A percentile compares a stretch with the other conserved stretches of the same genome.
These are phyloP conservation scores for Fistulina hepatica DNA, from an alignment of 1,284 basidiomycete species.

Conservation along the genomic window DNA sequence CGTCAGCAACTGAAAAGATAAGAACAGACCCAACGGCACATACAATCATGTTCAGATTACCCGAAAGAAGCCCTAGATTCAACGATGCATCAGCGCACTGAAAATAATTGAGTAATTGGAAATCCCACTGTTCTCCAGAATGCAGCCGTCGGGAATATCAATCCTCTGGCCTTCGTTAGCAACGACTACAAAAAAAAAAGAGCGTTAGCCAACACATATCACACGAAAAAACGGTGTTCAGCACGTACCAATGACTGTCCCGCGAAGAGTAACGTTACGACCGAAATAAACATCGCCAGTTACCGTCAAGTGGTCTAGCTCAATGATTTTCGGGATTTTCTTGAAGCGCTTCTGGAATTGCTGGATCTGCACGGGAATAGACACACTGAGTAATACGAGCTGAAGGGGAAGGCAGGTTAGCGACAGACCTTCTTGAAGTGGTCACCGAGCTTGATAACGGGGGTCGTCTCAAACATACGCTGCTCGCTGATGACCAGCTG, in stretches of 20 bases:
- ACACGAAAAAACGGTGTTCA: not conserved
- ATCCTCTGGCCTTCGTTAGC: slow-evolving; percentile 92
- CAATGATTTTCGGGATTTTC: slow-evolving; percentile 89
- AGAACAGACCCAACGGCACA: not conserved
- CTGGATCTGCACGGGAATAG: slow-evolving; percentile 56
- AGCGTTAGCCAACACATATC: not conserved
- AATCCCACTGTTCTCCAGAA: slow-evolving; percentile 79
- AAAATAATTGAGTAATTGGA: not conserved
- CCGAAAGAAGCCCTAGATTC: slow-evolving; percentile 20
- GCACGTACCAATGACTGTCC: slow-evolving; percentile 67
- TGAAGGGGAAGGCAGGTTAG: no score
- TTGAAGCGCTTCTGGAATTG: slow-evolving; percentile 98
- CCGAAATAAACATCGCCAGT: slow-evolving; percentile 97
- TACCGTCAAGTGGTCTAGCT: slow-evolving; percentile 95
- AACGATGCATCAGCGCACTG: slow-evolving; percentile 1
- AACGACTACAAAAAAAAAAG: slow-evolving; percentile 52
- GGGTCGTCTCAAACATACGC: slow-evolving; percentile 89
- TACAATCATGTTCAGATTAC: slow-evolving; percentile 3
- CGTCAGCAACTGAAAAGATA: not conserved
- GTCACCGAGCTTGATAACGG: slow-evolving; percentile 96
- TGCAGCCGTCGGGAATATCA: slow-evolving; percentile 90
- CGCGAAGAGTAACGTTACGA: slow-evolving; percentile 80
- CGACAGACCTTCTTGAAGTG: slow-evolving; percentile 67
- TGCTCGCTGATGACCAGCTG: slow-evolving; percentile 86
- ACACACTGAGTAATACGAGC: not conserved